Percentiles rank a stretch among this genome's conserved stretches.
Evolutionary conservation across 805 yeast species (phyloP).

Genomic region (Yamadazyma scolyti): DNA sequence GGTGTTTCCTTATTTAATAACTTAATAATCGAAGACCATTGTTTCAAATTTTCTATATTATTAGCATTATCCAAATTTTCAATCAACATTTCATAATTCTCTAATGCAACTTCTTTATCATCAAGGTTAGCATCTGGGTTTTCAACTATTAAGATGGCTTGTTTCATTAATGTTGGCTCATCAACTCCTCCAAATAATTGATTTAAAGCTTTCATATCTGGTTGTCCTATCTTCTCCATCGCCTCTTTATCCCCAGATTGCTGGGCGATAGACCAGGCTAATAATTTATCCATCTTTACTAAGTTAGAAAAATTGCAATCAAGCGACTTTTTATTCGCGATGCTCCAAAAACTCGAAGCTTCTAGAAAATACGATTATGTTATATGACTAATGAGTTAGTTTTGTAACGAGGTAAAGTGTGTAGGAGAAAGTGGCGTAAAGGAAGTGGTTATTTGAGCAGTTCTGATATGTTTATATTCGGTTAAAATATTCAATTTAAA

Average conservation of each 20-base stretch:
- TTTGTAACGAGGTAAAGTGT: no score
- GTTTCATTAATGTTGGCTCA: constrained; percentile 85
- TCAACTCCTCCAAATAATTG: constrained; percentile 79
- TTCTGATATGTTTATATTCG: no score
- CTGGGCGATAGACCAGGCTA: constrained; percentile 89
- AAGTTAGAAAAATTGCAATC: no score
- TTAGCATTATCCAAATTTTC: constrained; percentile 95
- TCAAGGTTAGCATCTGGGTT: constrained; percentile 60
- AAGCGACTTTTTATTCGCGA: no score
- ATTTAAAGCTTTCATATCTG: constrained; percentile 75
- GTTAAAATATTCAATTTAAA: no score
- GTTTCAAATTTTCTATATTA: constrained; percentile 74
- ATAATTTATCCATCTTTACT: constrained; percentile 73
- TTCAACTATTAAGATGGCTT: constrained; percentile 58
- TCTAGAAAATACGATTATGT: no score
- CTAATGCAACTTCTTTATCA: constrained; percentile 71
- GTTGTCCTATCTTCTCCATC: constrained; percentile 56
- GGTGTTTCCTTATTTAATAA: constrained; percentile 41
- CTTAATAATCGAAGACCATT: constrained; percentile 72
- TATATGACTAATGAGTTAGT: no score
- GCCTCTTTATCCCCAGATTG: constrained; percentile 72
- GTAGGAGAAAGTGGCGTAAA: no score
- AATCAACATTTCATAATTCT: constrained; percentile 88
- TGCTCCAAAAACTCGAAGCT: constrained; percentile 1
- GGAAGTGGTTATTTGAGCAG: no score